These are phyloP conservation scores for Fusarium newnesense DNA, from an alignment of 2,329 filamentous ascomycete genomes.

Conservation along the genomic window DNA sequence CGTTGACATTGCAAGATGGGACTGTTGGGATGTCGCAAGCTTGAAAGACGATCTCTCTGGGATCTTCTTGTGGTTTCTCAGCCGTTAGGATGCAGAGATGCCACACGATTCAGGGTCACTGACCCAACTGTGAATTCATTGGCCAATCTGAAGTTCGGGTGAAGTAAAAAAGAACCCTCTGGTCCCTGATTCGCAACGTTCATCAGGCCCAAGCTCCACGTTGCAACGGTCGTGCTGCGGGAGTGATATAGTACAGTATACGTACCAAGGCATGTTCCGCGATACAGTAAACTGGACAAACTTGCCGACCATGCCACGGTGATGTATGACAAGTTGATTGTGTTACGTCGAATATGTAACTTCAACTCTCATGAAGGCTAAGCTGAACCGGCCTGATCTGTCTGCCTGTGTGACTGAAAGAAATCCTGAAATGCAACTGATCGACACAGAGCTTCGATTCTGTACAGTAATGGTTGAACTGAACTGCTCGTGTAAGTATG, in stretches of 20 bases:
- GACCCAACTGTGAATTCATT: conserved; percentile 1
- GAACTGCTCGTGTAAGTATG: conserved; percentile 22
- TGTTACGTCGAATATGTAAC: conserved; percentile 29
- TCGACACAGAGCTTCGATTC: conserved; percentile 11
- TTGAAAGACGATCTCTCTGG: not conserved
- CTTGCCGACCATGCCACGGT: conserved; percentile 16
- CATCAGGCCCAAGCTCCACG: conserved; percentile 27
- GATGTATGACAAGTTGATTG: conserved; percentile 44
- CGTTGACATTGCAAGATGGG: conserved; percentile 15
- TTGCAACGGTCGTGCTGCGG: conserved; percentile 34
- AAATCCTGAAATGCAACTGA: conserved; percentile 9
- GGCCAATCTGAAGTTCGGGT: conserved; percentile 30
- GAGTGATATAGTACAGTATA: conserved; percentile 13
- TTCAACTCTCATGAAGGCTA: not conserved
- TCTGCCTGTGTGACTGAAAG: not conserved
- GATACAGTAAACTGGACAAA: conserved; percentile 17
- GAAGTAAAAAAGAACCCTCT: conserved; percentile 32
- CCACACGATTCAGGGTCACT: conserved; percentile 36
- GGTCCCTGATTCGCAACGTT: conserved; percentile 34
- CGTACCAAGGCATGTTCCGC: conserved; percentile 20
- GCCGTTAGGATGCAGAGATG: conserved; percentile 11
- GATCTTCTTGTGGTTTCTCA: conserved; percentile 13
- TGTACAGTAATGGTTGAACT: conserved; percentile 2
- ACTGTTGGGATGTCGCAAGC: not conserved
- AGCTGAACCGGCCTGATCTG: not conserved